These are phyloP conservation scores for Colletotrichum cereale DNA, from an alignment of 2,329 filamentous ascomycete genomes.

Conservation along the genomic window DNA sequence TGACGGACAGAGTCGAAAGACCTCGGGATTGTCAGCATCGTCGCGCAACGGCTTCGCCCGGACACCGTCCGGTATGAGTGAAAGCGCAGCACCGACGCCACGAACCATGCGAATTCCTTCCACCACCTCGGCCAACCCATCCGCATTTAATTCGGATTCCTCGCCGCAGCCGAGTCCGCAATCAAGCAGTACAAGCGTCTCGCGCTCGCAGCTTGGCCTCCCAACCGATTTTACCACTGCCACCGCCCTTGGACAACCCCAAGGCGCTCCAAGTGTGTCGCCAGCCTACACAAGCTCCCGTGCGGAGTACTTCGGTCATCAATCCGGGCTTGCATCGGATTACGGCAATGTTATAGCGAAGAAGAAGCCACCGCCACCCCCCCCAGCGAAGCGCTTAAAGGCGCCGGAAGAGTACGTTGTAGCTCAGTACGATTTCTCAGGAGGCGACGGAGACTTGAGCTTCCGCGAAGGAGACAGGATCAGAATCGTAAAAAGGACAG, in stretches of 20 bases:
- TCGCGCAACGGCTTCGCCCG: conserved; percentile 53
- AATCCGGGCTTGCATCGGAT: conserved; percentile 41
- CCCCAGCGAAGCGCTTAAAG: conserved; percentile 70
- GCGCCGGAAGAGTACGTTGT: conserved; percentile 70
- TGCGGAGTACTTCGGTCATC: conserved; percentile 50
- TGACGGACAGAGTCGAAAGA: conserved; percentile 46
- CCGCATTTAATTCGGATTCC: conserved; percentile 28
- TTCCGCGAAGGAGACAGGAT: conserved; percentile 86
- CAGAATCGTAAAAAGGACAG: conserved; percentile 81
- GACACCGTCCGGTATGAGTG: conserved; percentile 56
- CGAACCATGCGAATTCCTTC: conserved; percentile 55
- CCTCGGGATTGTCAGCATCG: conserved; percentile 46
- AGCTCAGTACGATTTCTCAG: conserved; percentile 81
- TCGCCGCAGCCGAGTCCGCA: conserved; percentile 48
- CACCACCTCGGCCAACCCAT: conserved; percentile 46
- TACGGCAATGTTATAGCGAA: conserved; percentile 56
- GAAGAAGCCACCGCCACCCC: conserved; percentile 83
- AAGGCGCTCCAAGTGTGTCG: conserved; percentile 47
- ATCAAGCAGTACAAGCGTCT: conserved; percentile 45
- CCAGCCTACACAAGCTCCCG: conserved; percentile 40
- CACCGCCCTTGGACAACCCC: conserved; percentile 53
- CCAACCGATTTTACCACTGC: conserved; percentile 61
- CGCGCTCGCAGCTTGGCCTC: conserved; percentile 48
- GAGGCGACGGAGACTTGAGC: conserved; percentile 78
- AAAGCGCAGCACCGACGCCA: conserved; percentile 43